A percentile compares a stretch with the other conserved stretches of the same genome.
Conservation (phyloP, 345 rosid genomes). For the Eucalyptus dawsonii region DNA sequence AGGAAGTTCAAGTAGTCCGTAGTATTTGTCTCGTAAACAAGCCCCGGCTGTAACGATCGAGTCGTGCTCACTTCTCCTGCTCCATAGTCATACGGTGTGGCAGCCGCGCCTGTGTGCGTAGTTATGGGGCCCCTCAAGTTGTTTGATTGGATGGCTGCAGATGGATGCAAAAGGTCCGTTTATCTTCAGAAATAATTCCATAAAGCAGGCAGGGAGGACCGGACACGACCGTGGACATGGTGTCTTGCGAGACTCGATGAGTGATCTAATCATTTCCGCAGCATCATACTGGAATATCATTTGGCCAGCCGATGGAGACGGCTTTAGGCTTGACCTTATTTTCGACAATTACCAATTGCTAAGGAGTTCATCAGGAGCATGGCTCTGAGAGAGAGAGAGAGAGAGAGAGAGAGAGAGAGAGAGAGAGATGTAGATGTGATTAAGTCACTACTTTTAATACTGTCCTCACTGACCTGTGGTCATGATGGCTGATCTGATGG, state of each 20-base stretch:
- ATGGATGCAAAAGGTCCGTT: background rate
- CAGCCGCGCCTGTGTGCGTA: constrained; percentile 39
- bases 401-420: background rate
- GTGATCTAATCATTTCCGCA: background rate
- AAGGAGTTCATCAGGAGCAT: background rate
- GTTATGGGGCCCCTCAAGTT: constrained; percentile 38
- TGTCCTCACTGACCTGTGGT: constrained; percentile 41
- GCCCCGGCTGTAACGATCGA: constrained; percentile 43
- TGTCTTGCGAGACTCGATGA: background rate
- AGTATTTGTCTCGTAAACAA: constrained; percentile 53
- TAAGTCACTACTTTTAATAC: background rate
- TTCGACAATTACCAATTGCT: background rate
- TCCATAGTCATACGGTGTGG: constrained; percentile 55
- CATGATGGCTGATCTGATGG: constrained; percentile 72
- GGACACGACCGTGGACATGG: background rate
- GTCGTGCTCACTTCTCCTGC: constrained; percentile 56
- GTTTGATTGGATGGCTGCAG: constrained; percentile 48
- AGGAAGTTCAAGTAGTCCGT: constrained; percentile 64
- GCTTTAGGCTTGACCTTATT: background rate
- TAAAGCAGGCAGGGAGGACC: background rate
- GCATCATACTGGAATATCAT: background rate
- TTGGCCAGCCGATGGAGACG: background rate
- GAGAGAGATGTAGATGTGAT: background rate
- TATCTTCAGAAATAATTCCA: background rate
- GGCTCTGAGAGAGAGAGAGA: background rate